Base-by-base conservation (phyloP, 2,329 filamentous ascomycete species). In the Pseudopithomyces maydicus region DNA sequence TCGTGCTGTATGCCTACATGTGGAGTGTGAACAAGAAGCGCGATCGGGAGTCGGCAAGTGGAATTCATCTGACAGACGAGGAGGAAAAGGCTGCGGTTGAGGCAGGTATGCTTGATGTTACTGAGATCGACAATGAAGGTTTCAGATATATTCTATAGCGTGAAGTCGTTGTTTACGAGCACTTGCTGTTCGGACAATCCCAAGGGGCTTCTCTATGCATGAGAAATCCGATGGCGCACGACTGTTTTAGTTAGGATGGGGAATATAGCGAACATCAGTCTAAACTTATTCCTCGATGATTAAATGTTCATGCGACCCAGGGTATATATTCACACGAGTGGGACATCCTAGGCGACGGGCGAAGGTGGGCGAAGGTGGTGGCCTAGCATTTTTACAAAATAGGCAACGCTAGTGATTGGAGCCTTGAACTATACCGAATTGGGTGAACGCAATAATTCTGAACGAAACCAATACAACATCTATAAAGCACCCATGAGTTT, bases 1-100 rank as follows among this genome's bases (percentile, higher is more conserved):
- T 81, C 0, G 72, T 82, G 0, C 64, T 87, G 2, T 85, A 84
- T 57, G 58, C 81, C 1, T 86, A 85, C 61, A 86, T 86, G 84
- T 83, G 75, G 63, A 66, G 72, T 1, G 78, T 78, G 14, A 87
- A 86, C 68, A 83, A 82, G 69, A 80, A 78, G 56, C 73, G 84
- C 22, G 84, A 87, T 66, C 69, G 78, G 0, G 80, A 81, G 42
- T 80, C 76, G 4, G 74, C 68, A 1, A 66, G 67, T 36, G 74
- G 74, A 2, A 54, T 61, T 20, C 55, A 55, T 19, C 50, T 62
- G 22, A 57, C 67, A 7, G 74, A 76, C 3, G 78, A 81, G 32
- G 77, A 81, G 42, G 82, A 83, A 63, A 78, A 74, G 46, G 78
- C 80, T 39, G 83, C 81, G 0, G 79, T 85, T 33, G 82, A 85